phyloP scores from a whole-genome alignment of 2,329 filamentous ascomycete species.

The Xylaria multiplex region DNA sequence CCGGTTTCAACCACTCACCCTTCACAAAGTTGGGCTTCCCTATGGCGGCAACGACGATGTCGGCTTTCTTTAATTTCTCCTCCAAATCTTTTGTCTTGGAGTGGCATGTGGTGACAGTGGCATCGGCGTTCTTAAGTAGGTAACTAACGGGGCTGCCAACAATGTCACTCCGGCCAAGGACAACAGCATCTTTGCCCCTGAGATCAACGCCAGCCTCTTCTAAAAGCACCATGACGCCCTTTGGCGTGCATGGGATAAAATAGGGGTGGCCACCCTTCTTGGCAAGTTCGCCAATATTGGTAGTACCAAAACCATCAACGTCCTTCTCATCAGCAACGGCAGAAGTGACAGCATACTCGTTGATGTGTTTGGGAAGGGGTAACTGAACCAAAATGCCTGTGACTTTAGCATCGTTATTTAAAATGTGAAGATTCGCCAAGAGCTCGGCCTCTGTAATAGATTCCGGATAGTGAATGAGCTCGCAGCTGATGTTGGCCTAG shows the following conservation, averaged over 20 bases:
- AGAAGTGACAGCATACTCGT: conserved; percentile 90
- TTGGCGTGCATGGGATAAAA: conserved; percentile 95
- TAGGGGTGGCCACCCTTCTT: conserved; percentile 91
- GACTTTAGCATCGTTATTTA: conserved; percentile 87
- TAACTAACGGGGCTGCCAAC: conserved; percentile 98
- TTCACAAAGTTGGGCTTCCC: conserved; percentile 88
- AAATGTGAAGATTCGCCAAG: conserved; percentile 78
- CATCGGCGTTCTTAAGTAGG: conserved; percentile 92
- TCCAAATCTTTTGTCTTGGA: conserved; percentile 82
- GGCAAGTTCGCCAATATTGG: conserved; percentile 95
- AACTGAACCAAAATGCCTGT: conserved; percentile 96
- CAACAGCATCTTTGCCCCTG: conserved; percentile 91
- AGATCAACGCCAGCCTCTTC: conserved; percentile 84
- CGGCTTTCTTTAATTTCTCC: conserved; percentile 81
- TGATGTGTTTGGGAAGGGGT: conserved; percentile 87
- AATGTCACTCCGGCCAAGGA: conserved; percentile 94
- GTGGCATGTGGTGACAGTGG: conserved; percentile 96
- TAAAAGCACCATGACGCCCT: conserved; percentile 94
- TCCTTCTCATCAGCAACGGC: conserved; percentile 94
- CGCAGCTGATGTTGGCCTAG: conserved; percentile 90
- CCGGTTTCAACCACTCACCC: conserved; percentile 94
- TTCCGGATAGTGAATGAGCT: conserved; percentile 84
- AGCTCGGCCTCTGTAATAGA: conserved; percentile 85
- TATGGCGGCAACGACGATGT: conserved; percentile 92
- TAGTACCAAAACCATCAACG: conserved; percentile 94